Conservation (phyloP, 176 grass and related monocot genomes). For the Aegilops speltoides region DNA sequence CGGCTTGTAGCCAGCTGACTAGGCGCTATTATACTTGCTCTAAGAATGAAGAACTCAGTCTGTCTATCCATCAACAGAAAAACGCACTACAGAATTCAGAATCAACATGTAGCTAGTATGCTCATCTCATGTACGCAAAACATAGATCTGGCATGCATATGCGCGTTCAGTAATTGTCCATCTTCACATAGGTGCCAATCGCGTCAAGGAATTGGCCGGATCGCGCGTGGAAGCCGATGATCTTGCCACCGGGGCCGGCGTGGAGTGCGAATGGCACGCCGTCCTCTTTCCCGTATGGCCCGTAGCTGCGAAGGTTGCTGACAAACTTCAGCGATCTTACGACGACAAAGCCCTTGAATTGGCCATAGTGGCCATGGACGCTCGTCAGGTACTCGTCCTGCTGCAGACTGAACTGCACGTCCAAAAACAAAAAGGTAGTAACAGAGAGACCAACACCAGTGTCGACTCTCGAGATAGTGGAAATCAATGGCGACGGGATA, state of each 20-base stretch:
- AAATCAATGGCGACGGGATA: neutral
- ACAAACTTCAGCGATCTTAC: neutral
- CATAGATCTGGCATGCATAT: too few relatives aligned
- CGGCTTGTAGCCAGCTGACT: too few relatives aligned
- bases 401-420: neutral
- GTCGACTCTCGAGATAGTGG: neutral
- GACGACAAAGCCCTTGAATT: neutral
- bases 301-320: neutral
- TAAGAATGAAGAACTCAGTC: too few relatives aligned
- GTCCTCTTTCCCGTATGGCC: neutral
- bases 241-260: neutral
- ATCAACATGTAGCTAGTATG: too few relatives aligned
- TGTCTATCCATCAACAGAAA: too few relatives aligned
- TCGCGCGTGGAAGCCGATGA: neutral
- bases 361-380: neutral
- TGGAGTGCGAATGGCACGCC: neutral
- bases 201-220: neutral
- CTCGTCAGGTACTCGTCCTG: conserved; percentile 1
- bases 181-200: neutral
- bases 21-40: too few relatives aligned
- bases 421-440: neutral
- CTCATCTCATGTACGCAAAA: too few relatives aligned
- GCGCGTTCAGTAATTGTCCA: neutral
- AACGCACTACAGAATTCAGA: too few relatives aligned
- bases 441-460: neutral